Base-by-base conservation (phyloP, 23 red algal species). In the Gracilaria domingensis region DNA sequence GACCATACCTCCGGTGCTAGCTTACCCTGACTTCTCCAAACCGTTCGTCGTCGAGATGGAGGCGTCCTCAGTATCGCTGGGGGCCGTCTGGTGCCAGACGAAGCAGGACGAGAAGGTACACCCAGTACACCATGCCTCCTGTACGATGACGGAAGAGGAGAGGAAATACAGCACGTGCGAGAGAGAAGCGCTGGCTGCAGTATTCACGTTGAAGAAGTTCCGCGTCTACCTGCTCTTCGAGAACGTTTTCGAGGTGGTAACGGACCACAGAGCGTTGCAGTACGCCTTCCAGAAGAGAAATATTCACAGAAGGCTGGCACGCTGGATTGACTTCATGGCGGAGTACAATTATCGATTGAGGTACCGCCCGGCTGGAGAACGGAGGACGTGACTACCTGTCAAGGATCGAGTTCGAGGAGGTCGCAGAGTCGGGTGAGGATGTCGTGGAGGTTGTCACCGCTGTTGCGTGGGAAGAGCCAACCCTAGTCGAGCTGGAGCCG, bases 201-300 rank as follows among this genome's bases (percentile, higher is more conserved):
- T 74, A 8, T 87, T 70, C 20, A 64, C 33, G 0, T 45, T 87
- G 62, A 87, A 87, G 37, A 87, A 70, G 13, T 74, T 71, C 45
- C 64, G 83, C n/a, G 32, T 74, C 1, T 87, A 87, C 35, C 66
- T 87, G 1, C 50, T 83, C 30, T 66, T 53, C 28, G 16, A 60
- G 8, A 26, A 72, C 4, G 8, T 11, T 8, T 72, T 86, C 44
- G 39, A 13, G 8, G 47, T n/a, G n/a, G n/a, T n/a, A n/a, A n/a
- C n/a, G n/a, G n/a, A n/a, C n/a, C n/a, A n/a, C n/a, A n/a, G n/a
- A n/a, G n/a, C n/a, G n/a, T n/a, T n/a, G n/a, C n/a, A n/a, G n/a
- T n/a, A n/a, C n/a, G n/a, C n/a, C n/a, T n/a, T n/a, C n/a, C n/a
- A n/a, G n/a, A n/a, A n/a, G n/a, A n/a, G n/a, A n/a, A n/a, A n/a